phyloP scores from a whole-genome alignment of 1,139 yeast species.

The Geotrichum citri-aurantii region DNA sequence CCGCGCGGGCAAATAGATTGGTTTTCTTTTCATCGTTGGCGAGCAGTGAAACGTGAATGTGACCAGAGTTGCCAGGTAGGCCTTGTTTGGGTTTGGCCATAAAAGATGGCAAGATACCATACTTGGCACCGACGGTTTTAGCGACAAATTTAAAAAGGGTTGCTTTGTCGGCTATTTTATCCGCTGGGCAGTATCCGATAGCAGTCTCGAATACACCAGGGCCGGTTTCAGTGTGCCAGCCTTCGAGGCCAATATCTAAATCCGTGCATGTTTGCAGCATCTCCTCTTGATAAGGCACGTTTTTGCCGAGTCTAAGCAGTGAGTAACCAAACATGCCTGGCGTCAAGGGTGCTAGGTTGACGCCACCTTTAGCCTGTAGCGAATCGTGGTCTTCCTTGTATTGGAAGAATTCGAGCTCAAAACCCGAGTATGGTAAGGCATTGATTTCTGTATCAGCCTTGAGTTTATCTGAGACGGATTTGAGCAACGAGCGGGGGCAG shows the following conservation, averaged over 20 bases:
- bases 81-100: constrained; percentile 39
- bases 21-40: constrained; percentile 24
- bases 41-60: constrained; percentile 34
- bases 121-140: constrained; percentile 32
- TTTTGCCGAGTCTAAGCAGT: constrained; percentile 32
- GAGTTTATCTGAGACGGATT: constrained; percentile 22
- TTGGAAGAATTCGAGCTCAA: constrained; percentile 37
- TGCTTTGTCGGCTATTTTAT: constrained; percentile 34
- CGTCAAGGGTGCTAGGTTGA: constrained; percentile 31
- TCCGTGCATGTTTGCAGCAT: constrained; percentile 27
- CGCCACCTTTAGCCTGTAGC: constrained; percentile 29
- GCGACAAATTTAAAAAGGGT: constrained; percentile 34
- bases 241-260: constrained; percentile 33
- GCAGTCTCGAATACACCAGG: constrained; percentile 40
- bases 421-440: constrained; percentile 33
- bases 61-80: constrained; percentile 39
- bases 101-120: constrained; percentile 35
- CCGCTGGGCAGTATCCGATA: constrained; percentile 32
- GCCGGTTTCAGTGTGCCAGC: constrained; percentile 39
- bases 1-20: constrained; percentile 32
- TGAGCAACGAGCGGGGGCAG: constrained; percentile 34
- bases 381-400: constrained; percentile 32
- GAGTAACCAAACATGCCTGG: constrained; percentile 39
- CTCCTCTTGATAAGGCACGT: constrained; percentile 32
- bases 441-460: constrained; percentile 16